phyloP scores from a whole-genome alignment of 225 moss, liverwort and hornwort species.

The Marchantia polymorpha region DNA sequence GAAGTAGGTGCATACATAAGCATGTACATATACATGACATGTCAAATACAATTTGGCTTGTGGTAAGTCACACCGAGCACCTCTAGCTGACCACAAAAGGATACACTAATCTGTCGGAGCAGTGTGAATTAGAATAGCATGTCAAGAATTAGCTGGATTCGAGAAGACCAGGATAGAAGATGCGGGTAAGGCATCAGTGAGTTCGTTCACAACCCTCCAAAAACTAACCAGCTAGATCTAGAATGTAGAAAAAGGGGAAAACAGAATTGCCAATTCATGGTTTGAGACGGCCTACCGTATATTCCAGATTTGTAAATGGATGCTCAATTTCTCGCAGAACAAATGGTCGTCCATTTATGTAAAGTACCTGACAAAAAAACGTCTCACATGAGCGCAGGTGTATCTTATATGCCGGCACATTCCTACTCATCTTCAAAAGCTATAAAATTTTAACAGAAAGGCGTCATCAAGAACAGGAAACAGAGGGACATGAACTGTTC shows the following conservation, averaged over 20 bases:
- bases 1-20: too few species aligned
- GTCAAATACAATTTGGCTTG: background rate
- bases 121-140: background rate
- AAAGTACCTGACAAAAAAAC: slow-evolving; percentile 62
- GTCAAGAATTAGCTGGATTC: background rate
- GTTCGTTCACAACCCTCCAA: background rate
- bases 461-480: background rate
- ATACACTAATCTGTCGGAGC: too few species aligned
- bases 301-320: slow-evolving; percentile 96
- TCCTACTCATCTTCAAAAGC: background rate
- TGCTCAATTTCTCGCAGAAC: slow-evolving; percentile 98
- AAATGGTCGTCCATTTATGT: slow-evolving; percentile 97
- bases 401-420: background rate
- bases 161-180: background rate
- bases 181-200: background rate
- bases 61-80: background rate
- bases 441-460: background rate
- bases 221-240: background rate
- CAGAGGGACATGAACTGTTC: background rate
- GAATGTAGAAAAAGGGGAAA: background rate
- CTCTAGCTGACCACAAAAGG: background rate
- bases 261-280: background rate
- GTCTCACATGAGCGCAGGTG: background rate
- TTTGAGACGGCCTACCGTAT: slow-evolving; percentile 65
- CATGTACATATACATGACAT: too few species aligned